A percentile compares a stretch with the other conserved stretches of the same genome.
phyloP scores from a whole-genome alignment of 805 yeast genomes.

The Huiozyma sinensis region DNA sequence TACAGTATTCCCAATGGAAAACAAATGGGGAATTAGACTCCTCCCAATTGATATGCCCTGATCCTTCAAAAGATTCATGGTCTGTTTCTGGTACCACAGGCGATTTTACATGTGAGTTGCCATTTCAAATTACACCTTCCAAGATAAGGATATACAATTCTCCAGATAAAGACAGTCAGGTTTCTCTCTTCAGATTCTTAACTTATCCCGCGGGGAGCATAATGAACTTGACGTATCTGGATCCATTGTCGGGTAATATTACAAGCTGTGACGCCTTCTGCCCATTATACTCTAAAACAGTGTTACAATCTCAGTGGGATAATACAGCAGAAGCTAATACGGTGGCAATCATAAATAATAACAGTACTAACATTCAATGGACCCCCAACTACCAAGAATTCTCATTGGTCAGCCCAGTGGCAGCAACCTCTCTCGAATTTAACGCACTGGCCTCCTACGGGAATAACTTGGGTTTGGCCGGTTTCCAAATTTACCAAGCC shows the following conservation, averaged over 20 bases:
- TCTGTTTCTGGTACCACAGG: slow-evolving; percentile 41
- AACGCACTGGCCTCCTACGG: slow-evolving; percentile 64
- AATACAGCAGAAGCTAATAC: slow-evolving; percentile 19
- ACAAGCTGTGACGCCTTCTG: slow-evolving; percentile 81
- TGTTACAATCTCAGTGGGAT: slow-evolving; percentile 25
- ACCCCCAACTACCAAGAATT: slow-evolving; percentile 61
- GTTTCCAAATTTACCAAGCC: slow-evolving; percentile 57
- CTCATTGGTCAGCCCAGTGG: slow-evolving; percentile 60
- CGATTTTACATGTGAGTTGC: slow-evolving; percentile 52
- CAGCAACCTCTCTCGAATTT: slow-evolving; percentile 50
- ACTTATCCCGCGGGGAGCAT: slow-evolving; percentile 78
- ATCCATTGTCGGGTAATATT: slow-evolving; percentile 52
- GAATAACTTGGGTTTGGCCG: slow-evolving; percentile 52
- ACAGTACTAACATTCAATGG: slow-evolving; percentile 30
- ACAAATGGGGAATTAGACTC: slow-evolving; percentile 31
- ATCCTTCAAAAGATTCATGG: slow-evolving; percentile 39
- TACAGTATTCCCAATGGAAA: slow-evolving; percentile 44
- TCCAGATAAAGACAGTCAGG: slow-evolving; percentile 31
- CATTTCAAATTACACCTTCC: slow-evolving; percentile 51
- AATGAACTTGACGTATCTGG: slow-evolving; percentile 81
- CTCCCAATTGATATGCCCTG: slow-evolving; percentile 48
- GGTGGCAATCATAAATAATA: slow-evolving; percentile 23
- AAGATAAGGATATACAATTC: slow-evolving; percentile 66
- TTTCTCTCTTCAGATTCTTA: slow-evolving; percentile 57
- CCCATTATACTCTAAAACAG: slow-evolving; percentile 44